A percentile compares a stretch with the other conserved stretches of the same genome.
Evolutionary conservation across 345 rosid genomes (phyloP).

Genomic region (Stellera chamaejasme): DNA sequence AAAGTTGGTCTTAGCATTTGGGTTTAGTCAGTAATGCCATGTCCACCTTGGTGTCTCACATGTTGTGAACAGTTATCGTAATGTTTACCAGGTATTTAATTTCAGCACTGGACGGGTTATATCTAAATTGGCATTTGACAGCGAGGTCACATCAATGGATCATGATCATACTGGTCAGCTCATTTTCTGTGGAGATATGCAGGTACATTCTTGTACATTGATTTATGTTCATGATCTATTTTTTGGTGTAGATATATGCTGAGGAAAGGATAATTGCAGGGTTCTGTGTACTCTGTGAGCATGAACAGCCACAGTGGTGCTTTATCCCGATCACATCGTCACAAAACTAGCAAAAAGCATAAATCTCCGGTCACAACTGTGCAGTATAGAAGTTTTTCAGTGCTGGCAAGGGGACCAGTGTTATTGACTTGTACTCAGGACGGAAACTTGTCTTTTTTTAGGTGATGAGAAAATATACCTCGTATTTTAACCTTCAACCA

Average conservation of each 20-base stretch:
- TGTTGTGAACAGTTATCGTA: conserved; percentile 6
- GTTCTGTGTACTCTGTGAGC: conserved; percentile 67
- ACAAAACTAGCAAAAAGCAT: conserved; percentile 50
- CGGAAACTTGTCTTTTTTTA: conserved; percentile 83
- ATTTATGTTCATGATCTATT: background rate
- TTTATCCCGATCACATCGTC: conserved; percentile 75
- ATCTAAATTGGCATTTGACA: conserved; percentile 41
- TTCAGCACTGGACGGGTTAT: conserved; percentile 97
- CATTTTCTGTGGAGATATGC: conserved; percentile 90
- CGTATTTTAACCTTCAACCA: background rate
- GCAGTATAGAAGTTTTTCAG: conserved; percentile 89
- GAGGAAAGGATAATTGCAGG: conserved; percentile 36
- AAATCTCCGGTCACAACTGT: conserved; percentile 76
- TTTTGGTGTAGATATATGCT: conserved; percentile 1
- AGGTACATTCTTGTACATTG: conserved; percentile 29
- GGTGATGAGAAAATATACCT: conserved; percentile 30
- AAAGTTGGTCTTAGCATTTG: background rate
- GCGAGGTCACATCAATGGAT: conserved; percentile 87
- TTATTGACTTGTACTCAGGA: conserved; percentile 84
- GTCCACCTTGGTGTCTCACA: background rate
- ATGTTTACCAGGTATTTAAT: conserved; percentile 62
- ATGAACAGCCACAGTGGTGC: conserved; percentile 76
- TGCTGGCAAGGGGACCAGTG: conserved; percentile 85
- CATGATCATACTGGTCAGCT: conserved; percentile 97
- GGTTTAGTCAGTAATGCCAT: background rate